These are phyloP conservation scores for Harrya chromipes DNA, from an alignment of 768 basidiomycete species.

Conservation along the genomic window DNA sequence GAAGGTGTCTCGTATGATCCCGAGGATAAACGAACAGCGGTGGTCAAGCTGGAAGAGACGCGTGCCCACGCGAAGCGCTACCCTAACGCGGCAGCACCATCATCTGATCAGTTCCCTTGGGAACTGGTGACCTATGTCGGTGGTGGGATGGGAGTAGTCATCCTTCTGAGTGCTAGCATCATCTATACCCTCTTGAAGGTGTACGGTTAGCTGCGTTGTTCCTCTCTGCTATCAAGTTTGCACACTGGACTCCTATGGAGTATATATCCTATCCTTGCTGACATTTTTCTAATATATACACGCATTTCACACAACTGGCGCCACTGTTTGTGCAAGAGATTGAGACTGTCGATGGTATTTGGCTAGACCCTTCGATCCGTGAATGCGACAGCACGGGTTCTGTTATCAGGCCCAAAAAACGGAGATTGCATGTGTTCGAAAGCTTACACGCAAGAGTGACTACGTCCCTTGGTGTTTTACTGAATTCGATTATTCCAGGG, in stretches of 20 bases:
- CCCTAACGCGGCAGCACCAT: conserved; percentile 5
- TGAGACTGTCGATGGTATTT: too few relatives aligned
- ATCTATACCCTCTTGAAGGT: conserved; percentile 25
- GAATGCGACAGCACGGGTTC: too few relatives aligned
- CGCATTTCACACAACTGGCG: neutral
- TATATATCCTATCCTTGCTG: neutral
- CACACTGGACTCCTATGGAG: neutral
- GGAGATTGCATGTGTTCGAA: too few relatives aligned
- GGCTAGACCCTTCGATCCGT: too few relatives aligned
- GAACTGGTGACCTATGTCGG: conserved; percentile 31
- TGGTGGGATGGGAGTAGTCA: conserved; percentile 26
- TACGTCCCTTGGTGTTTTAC: too few relatives aligned
- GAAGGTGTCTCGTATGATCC: conserved; percentile 39
- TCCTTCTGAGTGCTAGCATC: conserved; percentile 22
- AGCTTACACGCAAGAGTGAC: too few relatives aligned
- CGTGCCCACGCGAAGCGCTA: conserved; percentile 33
- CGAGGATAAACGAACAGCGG: conserved; percentile 53
- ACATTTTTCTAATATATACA: neutral
- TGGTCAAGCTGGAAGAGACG: conserved; percentile 46
- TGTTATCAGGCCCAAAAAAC: too few relatives aligned
- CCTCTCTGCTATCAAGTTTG: neutral
- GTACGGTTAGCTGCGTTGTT: conserved; percentile 13
- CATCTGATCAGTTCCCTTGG: conserved; percentile 22
- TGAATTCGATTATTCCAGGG: too few relatives aligned
- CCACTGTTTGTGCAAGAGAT: neutral